phyloP scores from a whole-genome alignment of 139 green algal species.

The Chlamydomonas sphaeroides region DNA sequence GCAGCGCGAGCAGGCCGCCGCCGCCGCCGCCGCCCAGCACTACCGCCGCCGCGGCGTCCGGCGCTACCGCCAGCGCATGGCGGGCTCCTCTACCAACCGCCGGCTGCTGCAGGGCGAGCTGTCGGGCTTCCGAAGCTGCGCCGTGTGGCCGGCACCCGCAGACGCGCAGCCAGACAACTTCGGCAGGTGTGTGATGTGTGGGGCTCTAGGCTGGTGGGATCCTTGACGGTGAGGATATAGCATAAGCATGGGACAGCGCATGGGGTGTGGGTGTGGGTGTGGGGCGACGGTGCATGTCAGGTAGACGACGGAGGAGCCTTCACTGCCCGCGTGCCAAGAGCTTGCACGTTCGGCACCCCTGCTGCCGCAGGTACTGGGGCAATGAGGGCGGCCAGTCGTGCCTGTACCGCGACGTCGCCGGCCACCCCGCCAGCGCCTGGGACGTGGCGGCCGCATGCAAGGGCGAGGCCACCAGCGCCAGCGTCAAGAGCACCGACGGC shows the following conservation, averaged over 20 bases:
- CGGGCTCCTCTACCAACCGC: neutral
- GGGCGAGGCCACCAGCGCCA: neutral
- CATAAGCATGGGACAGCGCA: neutral
- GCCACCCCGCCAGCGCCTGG: neutral
- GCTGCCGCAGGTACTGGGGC: conserved; percentile 8
- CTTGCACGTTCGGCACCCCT: no score
- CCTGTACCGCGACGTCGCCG: conserved; percentile 10
- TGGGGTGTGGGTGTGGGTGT: no score
- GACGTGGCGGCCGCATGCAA: neutral
- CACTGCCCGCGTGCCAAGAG: no score
- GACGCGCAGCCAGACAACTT: neutral
- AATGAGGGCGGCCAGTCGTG: conserved; percentile 9
- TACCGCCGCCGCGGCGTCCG: no score
- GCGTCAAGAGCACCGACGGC: neutral
- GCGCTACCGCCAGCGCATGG: no score
- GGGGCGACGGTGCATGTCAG: no score
- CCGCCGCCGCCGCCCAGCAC: no score
- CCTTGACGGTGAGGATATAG: neutral
- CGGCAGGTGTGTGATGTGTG: neutral
- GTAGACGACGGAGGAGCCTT: no score
- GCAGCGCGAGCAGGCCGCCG: no score
- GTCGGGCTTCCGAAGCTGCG: conserved; percentile 11
- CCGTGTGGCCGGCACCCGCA: neutral
- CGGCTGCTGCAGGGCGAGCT: neutral
- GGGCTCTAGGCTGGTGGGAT: neutral